Percentiles rank a stretch among this genome's conserved stretches.
Conservation (phyloP, 1,284 basidiomycete species). For the Ceratobasidium sp. region DNA sequence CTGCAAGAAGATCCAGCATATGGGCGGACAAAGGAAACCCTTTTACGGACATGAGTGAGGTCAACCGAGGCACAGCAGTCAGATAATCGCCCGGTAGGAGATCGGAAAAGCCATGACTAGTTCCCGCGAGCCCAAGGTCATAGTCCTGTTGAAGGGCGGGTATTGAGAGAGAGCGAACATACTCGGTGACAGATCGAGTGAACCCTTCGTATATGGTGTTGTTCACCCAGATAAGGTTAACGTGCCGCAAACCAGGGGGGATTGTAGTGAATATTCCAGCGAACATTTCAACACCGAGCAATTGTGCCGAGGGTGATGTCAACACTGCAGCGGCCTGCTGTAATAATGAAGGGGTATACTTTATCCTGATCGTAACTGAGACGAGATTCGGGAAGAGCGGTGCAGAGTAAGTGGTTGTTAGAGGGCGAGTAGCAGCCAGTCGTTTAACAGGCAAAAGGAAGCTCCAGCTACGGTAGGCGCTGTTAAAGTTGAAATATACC, state of each 20-base stretch:
- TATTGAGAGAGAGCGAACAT: background rate
- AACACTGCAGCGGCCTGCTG: background rate
- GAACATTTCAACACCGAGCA: slow-evolving; percentile 12
- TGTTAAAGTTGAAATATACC: background rate
- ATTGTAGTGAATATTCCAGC: slow-evolving; percentile 3
- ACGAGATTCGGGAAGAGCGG: slow-evolving; percentile 21
- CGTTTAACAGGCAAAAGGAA: slow-evolving; percentile 10
- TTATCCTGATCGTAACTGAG: slow-evolving; percentile 2
- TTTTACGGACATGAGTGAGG: slow-evolving; percentile 1
- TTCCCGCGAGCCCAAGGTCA: background rate
- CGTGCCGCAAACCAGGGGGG: slow-evolving; percentile 5
- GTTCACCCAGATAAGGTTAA: background rate
- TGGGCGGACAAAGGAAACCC: slow-evolving; percentile 11
- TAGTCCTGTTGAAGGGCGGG: background rate
- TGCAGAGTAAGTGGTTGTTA: background rate
- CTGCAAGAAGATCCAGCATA: slow-evolving; percentile 11
- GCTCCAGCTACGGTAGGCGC: background rate
- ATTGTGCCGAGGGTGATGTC: background rate
- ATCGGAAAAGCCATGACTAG: background rate
- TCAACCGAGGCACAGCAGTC: slow-evolving; percentile 1
- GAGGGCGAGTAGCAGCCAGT: slow-evolving; percentile 5
- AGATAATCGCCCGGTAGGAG: slow-evolving; percentile 11
- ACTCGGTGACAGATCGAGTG: background rate
- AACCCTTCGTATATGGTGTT: slow-evolving; percentile 5
- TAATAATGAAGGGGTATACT: background rate